phyloP scores from a whole-genome alignment of 768 basidiomycete genomes.

The Pholiota microspora region DNA sequence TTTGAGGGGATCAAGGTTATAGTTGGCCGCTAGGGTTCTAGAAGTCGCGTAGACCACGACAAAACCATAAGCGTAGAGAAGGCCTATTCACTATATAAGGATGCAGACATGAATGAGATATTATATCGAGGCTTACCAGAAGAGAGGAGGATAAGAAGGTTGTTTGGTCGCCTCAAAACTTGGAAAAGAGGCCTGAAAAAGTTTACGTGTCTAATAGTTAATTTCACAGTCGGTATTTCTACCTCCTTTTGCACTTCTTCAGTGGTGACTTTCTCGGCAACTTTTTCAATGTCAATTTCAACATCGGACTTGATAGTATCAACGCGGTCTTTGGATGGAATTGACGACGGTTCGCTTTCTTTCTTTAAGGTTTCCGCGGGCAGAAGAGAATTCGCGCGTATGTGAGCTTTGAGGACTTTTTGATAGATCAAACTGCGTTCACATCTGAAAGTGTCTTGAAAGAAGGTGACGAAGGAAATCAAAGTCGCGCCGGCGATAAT shows the following conservation, averaged over 20 bases:
- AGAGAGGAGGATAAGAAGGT: conserved; percentile 59
- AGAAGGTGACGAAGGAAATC: conserved; percentile 59
- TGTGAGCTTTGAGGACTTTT: conserved; percentile 49
- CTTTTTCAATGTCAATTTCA: conserved; percentile 24
- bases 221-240: conserved; percentile 32
- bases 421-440: conserved; percentile 85
- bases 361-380: background rate
- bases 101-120: background rate
- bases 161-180: conserved; percentile 63
- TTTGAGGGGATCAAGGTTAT: conserved; percentile 65
- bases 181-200: conserved; percentile 61
- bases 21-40: conserved; percentile 61
- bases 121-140: conserved; percentile 46
- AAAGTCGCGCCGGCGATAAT: conserved; percentile 57
- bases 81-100: conserved; percentile 35
- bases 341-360: background rate
- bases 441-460: conserved; percentile 80
- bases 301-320: conserved; percentile 10
- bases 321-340: conserved; percentile 1
- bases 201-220: conserved; percentile 72
- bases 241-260: conserved; percentile 13
- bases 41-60: conserved; percentile 72
- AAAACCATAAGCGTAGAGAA: conserved; percentile 72
- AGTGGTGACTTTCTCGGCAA: conserved; percentile 21
- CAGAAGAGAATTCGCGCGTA: conserved; percentile 16